Conservation (phyloP, 768 basidiomycete species). For the Tricholoma furcatifolium region DNA sequence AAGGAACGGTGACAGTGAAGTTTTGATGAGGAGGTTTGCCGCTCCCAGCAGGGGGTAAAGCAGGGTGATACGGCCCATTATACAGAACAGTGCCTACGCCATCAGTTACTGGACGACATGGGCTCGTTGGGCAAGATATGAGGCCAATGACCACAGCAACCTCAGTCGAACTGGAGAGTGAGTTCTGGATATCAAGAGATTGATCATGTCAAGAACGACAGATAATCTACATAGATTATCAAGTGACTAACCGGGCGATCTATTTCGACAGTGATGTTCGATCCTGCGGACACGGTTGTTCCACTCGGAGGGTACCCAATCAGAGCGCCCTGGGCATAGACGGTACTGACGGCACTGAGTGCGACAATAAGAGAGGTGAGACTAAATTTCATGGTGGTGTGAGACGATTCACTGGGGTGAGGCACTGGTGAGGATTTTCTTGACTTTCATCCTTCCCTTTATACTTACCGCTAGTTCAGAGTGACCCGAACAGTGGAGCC, state of each 20-base stretch:
- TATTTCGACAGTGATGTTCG: conserved; percentile 40
- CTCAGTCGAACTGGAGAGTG: conserved; percentile 37
- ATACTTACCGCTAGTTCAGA: not conserved
- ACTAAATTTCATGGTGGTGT: conserved; percentile 1
- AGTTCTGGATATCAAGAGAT: conserved; percentile 24
- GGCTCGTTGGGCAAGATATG: conserved; percentile 28
- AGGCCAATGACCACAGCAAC: conserved; percentile 47
- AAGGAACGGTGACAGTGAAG: conserved; percentile 41
- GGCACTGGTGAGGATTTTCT: not conserved
- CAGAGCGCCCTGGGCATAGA: conserved; percentile 37
- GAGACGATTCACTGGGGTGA: not conserved
- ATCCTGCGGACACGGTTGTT: conserved; percentile 34
- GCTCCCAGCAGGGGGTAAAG: conserved; percentile 10
- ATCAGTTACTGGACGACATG: conserved; percentile 22
- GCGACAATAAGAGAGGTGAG: not conserved
- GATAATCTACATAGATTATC: not conserved
- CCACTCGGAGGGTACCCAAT: conserved; percentile 42
- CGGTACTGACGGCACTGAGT: conserved; percentile 18
- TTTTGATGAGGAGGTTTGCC: conserved; percentile 40
- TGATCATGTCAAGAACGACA: not conserved
- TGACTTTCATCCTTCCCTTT: not conserved
- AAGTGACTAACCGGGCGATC: conserved; percentile 43
- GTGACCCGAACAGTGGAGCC: too few relatives aligned
- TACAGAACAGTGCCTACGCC: conserved; percentile 45
- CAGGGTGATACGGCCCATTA: conserved; percentile 41